phyloP scores from a whole-genome alignment of 2,329 filamentous ascomycete species.

The Drechslerella stenobrocha region DNA sequence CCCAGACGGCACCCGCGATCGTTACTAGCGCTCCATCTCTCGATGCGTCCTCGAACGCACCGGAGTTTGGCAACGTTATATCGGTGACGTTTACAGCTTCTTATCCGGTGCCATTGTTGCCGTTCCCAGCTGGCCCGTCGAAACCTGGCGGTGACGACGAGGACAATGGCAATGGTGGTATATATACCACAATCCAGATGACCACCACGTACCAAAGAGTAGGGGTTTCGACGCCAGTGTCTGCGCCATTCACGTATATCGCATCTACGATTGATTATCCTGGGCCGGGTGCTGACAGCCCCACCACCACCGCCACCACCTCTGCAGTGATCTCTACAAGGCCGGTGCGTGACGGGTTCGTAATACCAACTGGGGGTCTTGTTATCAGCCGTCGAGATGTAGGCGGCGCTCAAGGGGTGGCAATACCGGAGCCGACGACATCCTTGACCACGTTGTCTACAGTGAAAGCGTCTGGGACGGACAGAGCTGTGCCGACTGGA shows the following conservation, averaged over 20 bases:
- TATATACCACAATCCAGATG: constrained; percentile 21
- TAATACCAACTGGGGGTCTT: constrained; percentile 1
- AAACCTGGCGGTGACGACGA: no score
- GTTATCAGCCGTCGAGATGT: constrained; percentile 4
- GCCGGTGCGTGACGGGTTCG: constrained; percentile 24
- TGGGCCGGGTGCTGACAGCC: neutral
- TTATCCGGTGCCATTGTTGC: constrained; percentile 29
- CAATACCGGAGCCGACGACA: neutral
- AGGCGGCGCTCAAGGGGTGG: neutral
- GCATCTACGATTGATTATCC: constrained; percentile 13
- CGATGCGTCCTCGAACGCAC: neutral
- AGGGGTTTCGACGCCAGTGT: constrained; percentile 1
- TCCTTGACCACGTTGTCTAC: constrained; percentile 28
- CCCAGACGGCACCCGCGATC: constrained; percentile 5
- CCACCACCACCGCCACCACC: neutral
- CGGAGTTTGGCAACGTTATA: constrained; percentile 37
- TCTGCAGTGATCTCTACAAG: neutral
- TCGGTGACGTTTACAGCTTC: constrained; percentile 12
- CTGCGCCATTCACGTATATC: constrained; percentile 5
- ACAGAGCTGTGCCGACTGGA: neutral
- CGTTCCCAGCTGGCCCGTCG: constrained; percentile 5
- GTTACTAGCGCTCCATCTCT: neutral
- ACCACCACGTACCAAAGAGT: constrained; percentile 13
- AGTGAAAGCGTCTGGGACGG: neutral
- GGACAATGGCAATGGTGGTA: neutral